A percentile compares a stretch with the other conserved stretches of the same genome.
phyloP scores from a whole-genome alignment of 2,329 filamentous ascomycete genomes.

The Mollisia scopiformis region DNA sequence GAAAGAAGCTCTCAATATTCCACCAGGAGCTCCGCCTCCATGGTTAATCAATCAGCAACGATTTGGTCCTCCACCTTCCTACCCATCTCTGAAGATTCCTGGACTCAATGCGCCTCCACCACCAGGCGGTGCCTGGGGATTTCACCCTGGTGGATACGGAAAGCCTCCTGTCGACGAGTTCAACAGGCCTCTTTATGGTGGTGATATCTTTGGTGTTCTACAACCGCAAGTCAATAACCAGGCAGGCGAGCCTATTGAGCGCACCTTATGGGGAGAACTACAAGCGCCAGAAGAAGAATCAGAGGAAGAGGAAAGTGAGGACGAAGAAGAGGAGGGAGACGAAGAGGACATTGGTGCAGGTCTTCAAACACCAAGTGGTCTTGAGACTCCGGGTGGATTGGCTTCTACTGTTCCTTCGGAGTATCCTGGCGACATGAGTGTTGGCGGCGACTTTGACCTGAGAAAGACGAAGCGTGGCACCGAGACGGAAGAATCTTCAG shows the following conservation, averaged over 20 bases:
- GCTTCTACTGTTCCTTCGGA: conserved; percentile 82
- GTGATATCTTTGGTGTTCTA: conserved; percentile 87
- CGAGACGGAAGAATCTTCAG: conserved; percentile 80
- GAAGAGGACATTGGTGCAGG: conserved; percentile 66
- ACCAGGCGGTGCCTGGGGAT: conserved; percentile 89
- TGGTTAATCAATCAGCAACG: conserved; percentile 98
- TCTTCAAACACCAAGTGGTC: conserved; percentile 73
- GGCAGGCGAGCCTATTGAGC: conserved; percentile 80
- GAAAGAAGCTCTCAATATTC: conserved; percentile 92
- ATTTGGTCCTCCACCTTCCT: conserved; percentile 89
- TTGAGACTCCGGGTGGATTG: conserved; percentile 82
- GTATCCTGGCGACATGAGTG: conserved; percentile 72
- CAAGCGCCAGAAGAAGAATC: conserved; percentile 79
- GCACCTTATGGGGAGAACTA: conserved; percentile 88
- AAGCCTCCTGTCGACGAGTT: conserved; percentile 95
- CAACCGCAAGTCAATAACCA: conserved; percentile 63
- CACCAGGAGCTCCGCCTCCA: conserved; percentile 87
- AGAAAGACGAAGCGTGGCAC: conserved; percentile 84
- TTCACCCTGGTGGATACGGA: conserved; percentile 92
- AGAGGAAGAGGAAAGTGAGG: conserved; percentile 69
- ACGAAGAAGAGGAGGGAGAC: conserved; percentile 71
- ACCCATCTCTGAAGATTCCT: conserved; percentile 92
- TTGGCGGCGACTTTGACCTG: conserved; percentile 86
- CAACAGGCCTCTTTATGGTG: conserved; percentile 88
- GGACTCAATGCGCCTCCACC: conserved; percentile 94